A percentile compares a stretch with the other conserved stretches of the same genome.
Evolutionary conservation across 257 asterid genomes (phyloP).

Genomic region (Capsicum pubescens): DNA sequence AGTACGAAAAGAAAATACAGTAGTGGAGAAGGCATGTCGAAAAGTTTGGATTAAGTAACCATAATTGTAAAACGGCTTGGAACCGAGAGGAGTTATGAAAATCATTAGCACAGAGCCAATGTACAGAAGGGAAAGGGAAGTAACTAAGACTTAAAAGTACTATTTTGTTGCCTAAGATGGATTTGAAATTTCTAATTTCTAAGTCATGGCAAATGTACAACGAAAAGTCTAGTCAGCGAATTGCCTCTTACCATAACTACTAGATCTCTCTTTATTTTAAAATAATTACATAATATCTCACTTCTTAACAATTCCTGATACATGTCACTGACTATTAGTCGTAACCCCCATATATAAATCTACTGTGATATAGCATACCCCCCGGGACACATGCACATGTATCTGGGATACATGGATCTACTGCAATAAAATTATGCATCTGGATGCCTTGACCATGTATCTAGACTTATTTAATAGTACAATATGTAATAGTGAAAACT

Average conservation of each 20-base stretch:
- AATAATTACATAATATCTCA: too few species aligned
- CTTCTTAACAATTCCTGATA: background rate
- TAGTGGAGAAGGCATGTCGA: background rate
- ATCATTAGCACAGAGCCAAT: conserved; percentile 21
- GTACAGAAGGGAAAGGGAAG: background rate
- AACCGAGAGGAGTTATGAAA: background rate
- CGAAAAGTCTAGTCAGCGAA: conserved; percentile 35
- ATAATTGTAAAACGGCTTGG: background rate
- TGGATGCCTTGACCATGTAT: too few species aligned
- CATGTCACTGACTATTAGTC: conserved; percentile 40
- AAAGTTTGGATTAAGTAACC: background rate
- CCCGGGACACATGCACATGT: too few species aligned
- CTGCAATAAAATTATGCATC: too few species aligned
- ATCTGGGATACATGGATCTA: too few species aligned
- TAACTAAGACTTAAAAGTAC: background rate
- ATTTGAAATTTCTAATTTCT: conserved; percentile 33
- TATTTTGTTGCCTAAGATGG: conserved; percentile 21
- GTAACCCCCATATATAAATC: too few species aligned
- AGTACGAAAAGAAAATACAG: background rate
- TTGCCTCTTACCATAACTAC: too few species aligned
- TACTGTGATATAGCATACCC: too few species aligned
- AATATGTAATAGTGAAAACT: too few species aligned
- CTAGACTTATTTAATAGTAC: too few species aligned
- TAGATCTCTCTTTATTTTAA: too few species aligned
- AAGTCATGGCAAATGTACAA: conserved; percentile 32